These are phyloP conservation scores for Fusarium multiceps DNA, from an alignment of 2,329 filamentous ascomycete species.

Conservation along the genomic window DNA sequence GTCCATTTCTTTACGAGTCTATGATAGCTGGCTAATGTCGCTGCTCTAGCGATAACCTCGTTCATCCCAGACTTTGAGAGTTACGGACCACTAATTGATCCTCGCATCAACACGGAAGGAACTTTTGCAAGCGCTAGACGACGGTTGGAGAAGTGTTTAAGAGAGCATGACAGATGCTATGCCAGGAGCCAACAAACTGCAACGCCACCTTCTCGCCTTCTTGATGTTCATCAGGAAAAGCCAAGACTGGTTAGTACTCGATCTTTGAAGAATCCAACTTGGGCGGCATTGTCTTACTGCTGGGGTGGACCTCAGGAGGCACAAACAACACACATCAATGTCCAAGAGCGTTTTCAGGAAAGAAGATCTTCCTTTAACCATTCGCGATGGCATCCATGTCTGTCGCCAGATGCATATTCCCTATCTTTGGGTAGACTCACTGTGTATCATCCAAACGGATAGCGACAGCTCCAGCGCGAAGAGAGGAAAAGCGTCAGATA, in stretches of 20 bases:
- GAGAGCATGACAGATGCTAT: too few relatives aligned
- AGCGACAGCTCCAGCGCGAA: too few relatives aligned
- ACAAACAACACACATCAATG: neutral
- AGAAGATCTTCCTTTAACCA: neutral
- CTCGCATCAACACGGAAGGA: neutral
- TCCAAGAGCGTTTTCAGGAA: neutral
- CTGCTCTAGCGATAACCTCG: too few relatives aligned
- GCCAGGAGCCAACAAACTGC: too few relatives aligned
- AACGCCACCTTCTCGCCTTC: neutral
- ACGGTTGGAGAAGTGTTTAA: too few relatives aligned
- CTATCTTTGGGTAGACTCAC: neutral
- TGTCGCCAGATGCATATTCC: neutral
- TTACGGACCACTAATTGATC: neutral
- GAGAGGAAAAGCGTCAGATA: neutral
- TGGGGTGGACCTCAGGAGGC: neutral
- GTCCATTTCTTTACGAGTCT: too few relatives aligned
- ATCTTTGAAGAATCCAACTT: fast-evolving
- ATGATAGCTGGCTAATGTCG: too few relatives aligned
- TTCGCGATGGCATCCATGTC: neutral
- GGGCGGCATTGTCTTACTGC: neutral
- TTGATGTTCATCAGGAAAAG: fast-evolving
- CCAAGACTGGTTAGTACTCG: neutral
- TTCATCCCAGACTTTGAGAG: too few relatives aligned
- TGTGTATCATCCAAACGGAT: neutral
- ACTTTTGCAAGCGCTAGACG: neutral